Percentiles rank a stretch among this genome's conserved stretches.
These are phyloP conservation scores for Kazachstania psychrophila DNA, from an alignment of 805 yeast genomes.

Conservation along the genomic window DNA sequence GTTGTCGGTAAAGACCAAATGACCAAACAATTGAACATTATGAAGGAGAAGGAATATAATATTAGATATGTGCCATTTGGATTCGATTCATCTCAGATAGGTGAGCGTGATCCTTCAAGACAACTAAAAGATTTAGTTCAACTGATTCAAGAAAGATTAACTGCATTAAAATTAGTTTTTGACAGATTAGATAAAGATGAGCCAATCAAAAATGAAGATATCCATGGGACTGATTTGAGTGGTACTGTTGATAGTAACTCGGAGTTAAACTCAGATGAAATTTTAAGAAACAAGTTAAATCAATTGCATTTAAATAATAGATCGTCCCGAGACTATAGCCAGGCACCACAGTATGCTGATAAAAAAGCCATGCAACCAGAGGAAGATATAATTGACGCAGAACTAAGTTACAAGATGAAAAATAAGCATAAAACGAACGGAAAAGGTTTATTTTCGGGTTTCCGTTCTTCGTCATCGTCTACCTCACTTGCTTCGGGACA, in stretches of 20 bases:
- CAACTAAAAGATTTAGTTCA: conserved; percentile 9
- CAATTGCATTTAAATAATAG: conserved; percentile 18
- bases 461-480: conserved; percentile 1
- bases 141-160: conserved; percentile 11
- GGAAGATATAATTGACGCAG: conserved; percentile 10
- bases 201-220: conserved; percentile 12
- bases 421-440: conserved; percentile 1
- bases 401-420: conserved; percentile 13
- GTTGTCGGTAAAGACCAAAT: conserved; percentile 38
- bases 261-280: conserved; percentile 17
- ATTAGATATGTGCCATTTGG: conserved; percentile 27
- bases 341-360: conserved; percentile 3
- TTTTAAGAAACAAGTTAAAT: conserved; percentile 19
- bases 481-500: too few species aligned
- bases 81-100: conserved; percentile 9
- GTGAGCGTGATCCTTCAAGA: conserved; percentile 7
- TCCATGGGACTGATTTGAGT: conserved; percentile 23
- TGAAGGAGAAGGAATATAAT: conserved; percentile 16
- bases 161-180: conserved; percentile 8
- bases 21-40: conserved; percentile 10
- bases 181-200: conserved; percentile 9
- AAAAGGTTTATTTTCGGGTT: conserved; percentile 5
- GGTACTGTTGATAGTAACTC: conserved; percentile 19
- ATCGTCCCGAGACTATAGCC: not conserved
- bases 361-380: conserved; percentile 2